These are phyloP conservation scores for Scenedesmus sp. DNA, from an alignment of 163 green algal genomes.

Conservation along the genomic window DNA sequence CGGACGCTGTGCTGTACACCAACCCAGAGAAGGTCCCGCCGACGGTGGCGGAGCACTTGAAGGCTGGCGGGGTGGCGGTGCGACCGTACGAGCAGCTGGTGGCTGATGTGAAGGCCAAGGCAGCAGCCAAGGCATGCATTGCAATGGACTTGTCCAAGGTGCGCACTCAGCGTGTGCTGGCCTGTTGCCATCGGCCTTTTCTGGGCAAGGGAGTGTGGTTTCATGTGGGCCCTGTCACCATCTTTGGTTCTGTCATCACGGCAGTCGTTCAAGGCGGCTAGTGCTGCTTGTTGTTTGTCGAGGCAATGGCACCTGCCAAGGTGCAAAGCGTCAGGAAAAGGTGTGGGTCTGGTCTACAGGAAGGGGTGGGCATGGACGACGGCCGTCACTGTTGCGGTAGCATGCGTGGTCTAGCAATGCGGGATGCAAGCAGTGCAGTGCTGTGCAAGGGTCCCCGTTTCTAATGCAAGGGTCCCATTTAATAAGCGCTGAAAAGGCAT, in stretches of 20 bases:
- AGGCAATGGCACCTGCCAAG: constrained; percentile 62
- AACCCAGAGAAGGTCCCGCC: constrained; percentile 85
- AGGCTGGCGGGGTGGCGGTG: constrained; percentile 32
- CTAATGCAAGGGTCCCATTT: no score
- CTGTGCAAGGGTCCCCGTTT: no score
- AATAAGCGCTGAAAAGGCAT: no score
- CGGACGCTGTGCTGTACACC: constrained; percentile 82
- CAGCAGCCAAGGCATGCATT: constrained; percentile 65
- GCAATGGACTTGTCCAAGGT: constrained; percentile 78
- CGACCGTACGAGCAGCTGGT: constrained; percentile 56
- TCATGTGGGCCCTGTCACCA: constrained; percentile 1
- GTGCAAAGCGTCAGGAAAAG: constrained; percentile 81
- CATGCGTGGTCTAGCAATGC: no score
- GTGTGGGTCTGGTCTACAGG: neutral
- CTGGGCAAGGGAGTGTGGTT: neutral
- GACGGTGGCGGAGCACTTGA: constrained; percentile 75
- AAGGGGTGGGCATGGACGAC: no score
- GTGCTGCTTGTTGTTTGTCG: constrained; percentile 66
- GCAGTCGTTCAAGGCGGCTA: constrained; percentile 70
- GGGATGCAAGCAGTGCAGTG: no score
- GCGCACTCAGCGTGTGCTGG: neutral
- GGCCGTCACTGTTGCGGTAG: no score
- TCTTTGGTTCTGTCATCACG: constrained; percentile 55
- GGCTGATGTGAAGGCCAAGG: constrained; percentile 74
- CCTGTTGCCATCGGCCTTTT: neutral